phyloP scores from a whole-genome alignment of 2,329 filamentous ascomycete genomes.

The Akanthomyces muscarius region DNA sequence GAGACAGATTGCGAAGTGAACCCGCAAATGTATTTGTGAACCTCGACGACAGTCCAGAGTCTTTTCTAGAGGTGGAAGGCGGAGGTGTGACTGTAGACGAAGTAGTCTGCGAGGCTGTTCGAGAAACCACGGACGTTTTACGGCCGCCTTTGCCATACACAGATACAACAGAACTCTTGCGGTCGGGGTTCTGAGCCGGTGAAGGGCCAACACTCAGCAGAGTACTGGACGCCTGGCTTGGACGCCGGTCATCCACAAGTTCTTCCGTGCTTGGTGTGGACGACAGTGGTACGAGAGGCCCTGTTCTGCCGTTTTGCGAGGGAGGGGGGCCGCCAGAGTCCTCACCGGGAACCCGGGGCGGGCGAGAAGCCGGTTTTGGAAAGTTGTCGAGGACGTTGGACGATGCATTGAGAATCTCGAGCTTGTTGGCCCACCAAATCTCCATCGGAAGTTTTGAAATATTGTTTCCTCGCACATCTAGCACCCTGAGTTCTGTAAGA shows the following conservation, averaged over 20 bases:
- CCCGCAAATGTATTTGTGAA: slow-evolving; percentile 83
- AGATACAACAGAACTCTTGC: slow-evolving; percentile 83
- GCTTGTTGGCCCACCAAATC: slow-evolving; percentile 88
- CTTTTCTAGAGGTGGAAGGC: slow-evolving; percentile 63
- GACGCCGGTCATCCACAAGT: slow-evolving; percentile 63
- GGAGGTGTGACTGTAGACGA: slow-evolving; percentile 46
- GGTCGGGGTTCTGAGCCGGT: slow-evolving; percentile 53
- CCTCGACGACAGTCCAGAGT: slow-evolving; percentile 79
- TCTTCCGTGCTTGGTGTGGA: slow-evolving; percentile 75
- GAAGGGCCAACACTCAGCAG: slow-evolving; percentile 73
- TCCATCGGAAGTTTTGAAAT: slow-evolving; percentile 83
- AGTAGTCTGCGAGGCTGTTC: slow-evolving; percentile 48
- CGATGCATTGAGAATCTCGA: slow-evolving; percentile 91
- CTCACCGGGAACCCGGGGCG: slow-evolving; percentile 58
- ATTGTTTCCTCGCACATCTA: slow-evolving; percentile 93
- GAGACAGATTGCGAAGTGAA: slow-evolving; percentile 75
- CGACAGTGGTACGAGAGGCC: slow-evolving; percentile 41
- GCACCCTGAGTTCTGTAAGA: slow-evolving; percentile 73
- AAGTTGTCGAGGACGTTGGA: slow-evolving; percentile 91
- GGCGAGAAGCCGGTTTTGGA: slow-evolving; percentile 75
- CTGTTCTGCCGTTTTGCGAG: slow-evolving; percentile 39
- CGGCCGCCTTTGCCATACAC: slow-evolving; percentile 74
- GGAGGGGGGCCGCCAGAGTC: slow-evolving; percentile 33
- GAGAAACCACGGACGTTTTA: slow-evolving; percentile 78
- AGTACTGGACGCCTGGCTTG: slow-evolving; percentile 78